Evolutionary conservation across 495 filamentous ascomycete species (phyloP).

Genomic region (Sordaria brevicollis): DNA sequence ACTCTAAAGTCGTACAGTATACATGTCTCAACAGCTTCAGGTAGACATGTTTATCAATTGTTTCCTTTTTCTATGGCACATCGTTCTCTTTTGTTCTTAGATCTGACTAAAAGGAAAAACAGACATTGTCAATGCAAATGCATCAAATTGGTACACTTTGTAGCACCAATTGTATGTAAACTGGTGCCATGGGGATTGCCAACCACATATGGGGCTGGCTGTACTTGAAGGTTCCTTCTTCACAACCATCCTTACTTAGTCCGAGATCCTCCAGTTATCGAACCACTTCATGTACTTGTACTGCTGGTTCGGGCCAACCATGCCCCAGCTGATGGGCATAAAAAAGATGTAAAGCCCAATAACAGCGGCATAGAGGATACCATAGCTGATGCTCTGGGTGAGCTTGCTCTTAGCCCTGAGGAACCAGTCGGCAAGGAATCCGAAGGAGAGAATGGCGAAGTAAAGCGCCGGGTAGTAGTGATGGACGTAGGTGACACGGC

Average conservation of each 20-base stretch:
- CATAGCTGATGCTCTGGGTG: conserved; percentile 54
- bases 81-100: background rate
- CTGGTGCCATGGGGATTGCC: background rate
- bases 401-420: conserved; percentile 50
- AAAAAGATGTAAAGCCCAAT: conserved; percentile 81
- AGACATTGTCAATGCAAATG: background rate
- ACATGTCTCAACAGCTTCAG: background rate
- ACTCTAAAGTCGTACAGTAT: background rate
- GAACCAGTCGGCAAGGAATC: conserved; percentile 82
- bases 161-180: background rate
- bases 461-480: conserved; percentile 99
- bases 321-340: conserved; percentile 92
- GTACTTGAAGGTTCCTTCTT: background rate
- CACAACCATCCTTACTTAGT: conserved; percentile 28
- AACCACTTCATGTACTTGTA: conserved; percentile 95
- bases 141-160: background rate
- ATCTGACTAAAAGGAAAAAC: background rate
- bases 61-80: background rate
- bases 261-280: conserved; percentile 52
- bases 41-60: background rate
- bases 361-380: conserved; percentile 56
- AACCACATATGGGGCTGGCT: background rate
- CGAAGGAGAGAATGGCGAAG: conserved; percentile 83
- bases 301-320: conserved; percentile 73
- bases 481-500: conserved; percentile 95